These are phyloP conservation scores for Wickerhamiella kazuoi DNA, from an alignment of 805 yeast genomes.

Conservation along the genomic window DNA sequence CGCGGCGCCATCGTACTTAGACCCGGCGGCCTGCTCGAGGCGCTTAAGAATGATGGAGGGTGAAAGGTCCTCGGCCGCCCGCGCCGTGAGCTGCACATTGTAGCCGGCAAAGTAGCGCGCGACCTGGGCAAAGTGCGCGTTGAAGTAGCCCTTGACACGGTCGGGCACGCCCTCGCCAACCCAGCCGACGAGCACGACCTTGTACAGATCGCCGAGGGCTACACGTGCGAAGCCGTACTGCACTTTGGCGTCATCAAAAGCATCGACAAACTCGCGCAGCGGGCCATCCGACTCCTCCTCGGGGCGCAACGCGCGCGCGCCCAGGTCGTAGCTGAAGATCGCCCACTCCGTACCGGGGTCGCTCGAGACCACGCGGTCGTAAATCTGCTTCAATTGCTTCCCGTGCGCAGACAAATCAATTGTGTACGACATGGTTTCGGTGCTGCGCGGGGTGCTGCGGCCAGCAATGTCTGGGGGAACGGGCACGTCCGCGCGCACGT, in stretches of 20 bases:
- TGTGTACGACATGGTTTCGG: conserved; percentile 24
- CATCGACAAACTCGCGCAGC: conserved; percentile 58
- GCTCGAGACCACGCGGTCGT: conserved; percentile 64
- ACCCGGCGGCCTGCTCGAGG: conserved; percentile 86
- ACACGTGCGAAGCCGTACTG: conserved; percentile 84
- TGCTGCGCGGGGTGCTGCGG: too few relatives aligned
- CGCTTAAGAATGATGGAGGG: conserved; percentile 56
- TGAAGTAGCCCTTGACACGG: conserved; percentile 26
- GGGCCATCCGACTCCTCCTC: conserved; percentile 38
- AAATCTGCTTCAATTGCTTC: conserved; percentile 52
- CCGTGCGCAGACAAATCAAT: conserved; percentile 50
- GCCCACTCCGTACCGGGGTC: conserved; percentile 57
- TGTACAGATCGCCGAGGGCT: conserved; percentile 76
- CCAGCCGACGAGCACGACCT: conserved; percentile 81
- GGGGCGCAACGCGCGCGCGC: conserved; percentile 28
- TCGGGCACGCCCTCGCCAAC: conserved; percentile 80
- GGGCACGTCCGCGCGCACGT: too few relatives aligned
- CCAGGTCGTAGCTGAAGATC: conserved; percentile 56
- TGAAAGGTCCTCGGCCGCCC: conserved; percentile 79
- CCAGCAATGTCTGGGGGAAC: too few relatives aligned
- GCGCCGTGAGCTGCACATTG: conserved; percentile 93
- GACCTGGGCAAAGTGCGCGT: conserved; percentile 25
- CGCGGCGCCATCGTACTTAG: conserved; percentile 42
- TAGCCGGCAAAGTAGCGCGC: conserved; percentile 40
- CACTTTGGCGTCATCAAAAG: conserved; percentile 72